Conservation (phyloP, 1,284 basidiomycete genomes). For the Trametes versicolor region DNA sequence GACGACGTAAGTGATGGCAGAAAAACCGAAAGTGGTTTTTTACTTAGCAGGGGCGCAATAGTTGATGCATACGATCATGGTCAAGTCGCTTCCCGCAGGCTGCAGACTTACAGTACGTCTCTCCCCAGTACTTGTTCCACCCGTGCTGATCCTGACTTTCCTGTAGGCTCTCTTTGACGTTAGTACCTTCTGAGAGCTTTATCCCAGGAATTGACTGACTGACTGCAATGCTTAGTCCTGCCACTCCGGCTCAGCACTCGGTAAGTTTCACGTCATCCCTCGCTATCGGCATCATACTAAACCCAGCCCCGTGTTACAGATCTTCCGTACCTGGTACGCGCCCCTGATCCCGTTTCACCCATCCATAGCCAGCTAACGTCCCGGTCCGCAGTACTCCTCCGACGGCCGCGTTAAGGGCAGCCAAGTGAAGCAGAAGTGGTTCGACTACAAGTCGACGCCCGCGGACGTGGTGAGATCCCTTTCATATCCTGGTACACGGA, state of each 20-base stretch:
- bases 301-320: conserved; percentile 51
- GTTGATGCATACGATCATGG: conserved; percentile 71
- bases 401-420: conserved; percentile 64
- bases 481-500: neutral
- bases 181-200: conserved; percentile 37
- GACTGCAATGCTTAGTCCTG: conserved; percentile 54
- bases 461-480: conserved; percentile 61
- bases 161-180: conserved; percentile 78
- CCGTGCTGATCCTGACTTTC: neutral
- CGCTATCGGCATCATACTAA: neutral
- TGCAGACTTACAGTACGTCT: conserved; percentile 76
- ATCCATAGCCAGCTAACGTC: neutral
- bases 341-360: neutral
- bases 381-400: conserved; percentile 61
- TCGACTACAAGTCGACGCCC: conserved; percentile 46
- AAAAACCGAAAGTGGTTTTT: no score
- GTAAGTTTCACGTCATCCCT: conserved; percentile 45
- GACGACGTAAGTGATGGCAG: conserved; percentile 71
- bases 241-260: conserved; percentile 70
- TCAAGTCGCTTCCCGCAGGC: conserved; percentile 64
- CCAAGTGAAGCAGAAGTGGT: conserved; percentile 52
- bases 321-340: conserved; percentile 66
- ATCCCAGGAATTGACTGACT: conserved; percentile 20
- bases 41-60: conserved; percentile 35
- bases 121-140: neutral